Conservation (phyloP, 257 asterid genomes). For the Solanum raphanifolium region DNA sequence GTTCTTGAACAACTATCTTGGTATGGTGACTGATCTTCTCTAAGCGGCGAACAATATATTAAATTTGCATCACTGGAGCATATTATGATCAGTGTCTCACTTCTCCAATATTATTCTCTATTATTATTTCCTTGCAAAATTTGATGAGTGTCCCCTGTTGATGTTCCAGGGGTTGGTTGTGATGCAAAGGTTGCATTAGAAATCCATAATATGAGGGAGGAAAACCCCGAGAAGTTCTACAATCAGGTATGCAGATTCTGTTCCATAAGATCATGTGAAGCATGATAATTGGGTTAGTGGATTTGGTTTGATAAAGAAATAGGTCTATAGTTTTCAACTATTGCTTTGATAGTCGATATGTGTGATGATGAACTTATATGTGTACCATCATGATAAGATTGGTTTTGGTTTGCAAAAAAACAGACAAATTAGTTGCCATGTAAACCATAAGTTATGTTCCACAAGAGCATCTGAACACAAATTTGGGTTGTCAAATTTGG, state of each 20-base stretch:
- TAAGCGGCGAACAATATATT: background rate
- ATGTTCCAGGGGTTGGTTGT: constrained; percentile 82
- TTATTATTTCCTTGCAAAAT: background rate
- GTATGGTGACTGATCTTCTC: constrained; percentile 30
- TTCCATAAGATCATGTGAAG: background rate
- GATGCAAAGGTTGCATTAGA: constrained; percentile 99
- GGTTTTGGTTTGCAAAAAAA: background rate
- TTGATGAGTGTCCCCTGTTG: background rate
- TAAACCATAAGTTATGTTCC: background rate
- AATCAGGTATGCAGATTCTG: constrained; percentile 55
- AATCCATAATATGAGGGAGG: constrained; percentile 94
- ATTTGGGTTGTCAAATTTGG: background rate
- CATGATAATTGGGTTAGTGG: background rate
- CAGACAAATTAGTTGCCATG: background rate
- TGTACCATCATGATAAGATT: background rate
- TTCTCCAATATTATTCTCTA: background rate
- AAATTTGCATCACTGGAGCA: background rate
- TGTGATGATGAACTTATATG: background rate
- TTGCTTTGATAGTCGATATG: background rate
- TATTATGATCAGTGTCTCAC: background rate
- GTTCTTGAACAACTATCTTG: constrained; percentile 94
- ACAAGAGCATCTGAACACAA: background rate
- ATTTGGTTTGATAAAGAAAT: background rate
- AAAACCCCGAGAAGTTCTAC: constrained; percentile 97
- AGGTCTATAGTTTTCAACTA: background rate